phyloP scores from a whole-genome alignment of 2,329 filamentous ascomycete species.

The Elsinoe arachidis region DNA sequence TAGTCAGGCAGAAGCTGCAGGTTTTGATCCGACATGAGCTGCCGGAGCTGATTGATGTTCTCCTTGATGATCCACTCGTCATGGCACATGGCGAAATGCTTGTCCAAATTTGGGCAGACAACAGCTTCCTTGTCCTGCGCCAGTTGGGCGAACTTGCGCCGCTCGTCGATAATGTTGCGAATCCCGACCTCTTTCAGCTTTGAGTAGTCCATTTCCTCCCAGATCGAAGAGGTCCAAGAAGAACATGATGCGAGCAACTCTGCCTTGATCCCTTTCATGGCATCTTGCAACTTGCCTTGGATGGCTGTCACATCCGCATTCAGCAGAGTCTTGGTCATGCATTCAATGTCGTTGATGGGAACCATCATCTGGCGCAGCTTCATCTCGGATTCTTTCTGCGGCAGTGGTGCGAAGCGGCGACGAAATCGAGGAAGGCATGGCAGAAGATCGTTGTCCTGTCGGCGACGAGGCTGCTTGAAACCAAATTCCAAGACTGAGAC shows the following conservation, averaged over 20 bases:
- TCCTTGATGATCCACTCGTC: constrained; percentile 95
- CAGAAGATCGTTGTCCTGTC: constrained; percentile 75
- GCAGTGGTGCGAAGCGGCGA: constrained; percentile 57
- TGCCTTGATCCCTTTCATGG: constrained; percentile 53
- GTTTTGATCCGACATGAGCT: constrained; percentile 91
- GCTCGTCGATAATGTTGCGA: constrained; percentile 67
- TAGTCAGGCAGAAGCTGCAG: constrained; percentile 93
- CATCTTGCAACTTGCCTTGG: constrained; percentile 37
- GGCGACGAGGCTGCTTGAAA: constrained; percentile 51
- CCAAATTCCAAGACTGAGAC: constrained; percentile 74
- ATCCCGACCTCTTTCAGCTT: constrained; percentile 75
- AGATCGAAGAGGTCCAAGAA: constrained; percentile 64
- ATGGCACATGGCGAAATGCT: constrained; percentile 93
- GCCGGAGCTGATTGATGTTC: constrained; percentile 78
- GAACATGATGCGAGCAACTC: constrained; percentile 60
- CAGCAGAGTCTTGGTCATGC: constrained; percentile 60
- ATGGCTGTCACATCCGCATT: constrained; percentile 30
- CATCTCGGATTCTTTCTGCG: constrained; percentile 58
- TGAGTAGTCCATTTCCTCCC: constrained; percentile 76
- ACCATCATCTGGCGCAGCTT: constrained; percentile 60
- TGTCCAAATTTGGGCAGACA: constrained; percentile 68
- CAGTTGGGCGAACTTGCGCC: constrained; percentile 53
- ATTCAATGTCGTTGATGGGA: constrained; percentile 71
- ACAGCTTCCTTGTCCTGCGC: constrained; percentile 54
- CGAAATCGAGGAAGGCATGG: constrained; percentile 71